phyloP scores from a whole-genome alignment of 2,329 filamentous ascomycete genomes.

The Gnomoniopsis sp. region DNA sequence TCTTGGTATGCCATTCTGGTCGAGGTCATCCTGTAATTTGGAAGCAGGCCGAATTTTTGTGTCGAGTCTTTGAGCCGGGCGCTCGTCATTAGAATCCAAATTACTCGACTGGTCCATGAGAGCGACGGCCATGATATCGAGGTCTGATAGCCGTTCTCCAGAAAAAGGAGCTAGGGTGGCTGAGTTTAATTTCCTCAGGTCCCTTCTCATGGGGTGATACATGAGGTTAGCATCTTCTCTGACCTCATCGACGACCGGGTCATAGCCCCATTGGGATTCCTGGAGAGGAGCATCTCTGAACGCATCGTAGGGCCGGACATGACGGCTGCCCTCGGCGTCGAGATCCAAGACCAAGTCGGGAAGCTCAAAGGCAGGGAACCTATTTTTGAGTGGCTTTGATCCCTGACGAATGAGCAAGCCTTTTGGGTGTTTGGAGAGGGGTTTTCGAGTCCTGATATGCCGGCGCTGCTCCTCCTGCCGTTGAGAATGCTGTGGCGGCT shows the following conservation, averaged over 20 bases:
- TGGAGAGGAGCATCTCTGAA: slow-evolving; percentile 33
- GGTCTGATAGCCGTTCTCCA: slow-evolving; percentile 2
- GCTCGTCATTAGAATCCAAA: not conserved
- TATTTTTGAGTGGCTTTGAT: not conserved
- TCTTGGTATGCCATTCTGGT: slow-evolving; percentile 27
- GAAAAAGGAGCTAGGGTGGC: slow-evolving; percentile 2
- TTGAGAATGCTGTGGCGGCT: not conserved
- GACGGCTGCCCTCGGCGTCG: slow-evolving; percentile 42
- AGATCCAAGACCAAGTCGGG: slow-evolving; percentile 47
- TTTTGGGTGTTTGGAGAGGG: not conserved
- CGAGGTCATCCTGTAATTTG: slow-evolving; percentile 2
- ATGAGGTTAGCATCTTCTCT: slow-evolving; percentile 28
- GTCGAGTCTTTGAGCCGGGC: not conserved
- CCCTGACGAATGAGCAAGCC: not conserved
- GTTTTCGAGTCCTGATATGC: not conserved
- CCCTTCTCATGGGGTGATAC: slow-evolving; percentile 21
- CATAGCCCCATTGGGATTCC: slow-evolving; percentile 26
- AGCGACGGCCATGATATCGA: slow-evolving; percentile 9
- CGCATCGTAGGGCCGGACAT: slow-evolving; percentile 39
- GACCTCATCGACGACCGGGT: slow-evolving; percentile 21
- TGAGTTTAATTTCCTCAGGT: not conserved
- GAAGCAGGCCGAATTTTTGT: not conserved
- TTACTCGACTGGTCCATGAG: slow-evolving; percentile 1
- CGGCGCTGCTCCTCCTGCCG: slow-evolving; percentile 20
- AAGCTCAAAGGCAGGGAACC: slow-evolving; percentile 31